Evolutionary conservation across 2,329 filamentous ascomycete species (phyloP).

Genomic region (Pyrenochaeta sp.): DNA sequence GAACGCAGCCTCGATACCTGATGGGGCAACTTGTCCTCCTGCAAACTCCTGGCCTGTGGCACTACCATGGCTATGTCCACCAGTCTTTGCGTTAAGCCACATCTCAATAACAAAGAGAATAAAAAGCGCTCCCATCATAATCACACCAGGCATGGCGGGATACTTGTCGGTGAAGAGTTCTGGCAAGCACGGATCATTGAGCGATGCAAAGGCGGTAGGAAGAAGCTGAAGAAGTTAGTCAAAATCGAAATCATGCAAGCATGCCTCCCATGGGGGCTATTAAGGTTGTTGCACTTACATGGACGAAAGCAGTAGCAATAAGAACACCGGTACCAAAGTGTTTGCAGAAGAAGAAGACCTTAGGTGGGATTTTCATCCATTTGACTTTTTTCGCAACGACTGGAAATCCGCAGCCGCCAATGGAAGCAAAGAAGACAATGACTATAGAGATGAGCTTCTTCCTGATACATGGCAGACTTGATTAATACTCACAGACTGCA

Average conservation of each 20-base stretch:
- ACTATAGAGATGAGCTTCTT: slow-evolving; percentile 33
- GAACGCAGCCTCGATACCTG: slow-evolving; percentile 40
- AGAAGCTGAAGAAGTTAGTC: slow-evolving; percentile 53
- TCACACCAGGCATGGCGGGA: slow-evolving; percentile 68
- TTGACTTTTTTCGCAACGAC: slow-evolving; percentile 59
- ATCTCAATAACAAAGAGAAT: slow-evolving; percentile 68
- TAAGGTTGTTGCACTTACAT: slow-evolving; percentile 52
- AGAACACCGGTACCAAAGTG: slow-evolving; percentile 77
- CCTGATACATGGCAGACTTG: not conserved
- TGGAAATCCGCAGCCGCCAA: slow-evolving; percentile 47
- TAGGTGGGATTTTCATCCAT: slow-evolving; percentile 65
- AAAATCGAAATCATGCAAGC: not conserved
- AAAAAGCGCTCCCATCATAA: slow-evolving; percentile 71
- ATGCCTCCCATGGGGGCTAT: not conserved
- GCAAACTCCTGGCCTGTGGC: slow-evolving; percentile 55
- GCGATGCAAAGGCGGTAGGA: slow-evolving; percentile 64
- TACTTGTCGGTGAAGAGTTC: slow-evolving; percentile 67
- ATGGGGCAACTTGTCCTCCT: slow-evolving; percentile 19
- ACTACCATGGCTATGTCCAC: slow-evolving; percentile 66
- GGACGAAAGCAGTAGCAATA: slow-evolving; percentile 86
- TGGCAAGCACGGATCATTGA: slow-evolving; percentile 61
- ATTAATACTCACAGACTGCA: slow-evolving; percentile 45
- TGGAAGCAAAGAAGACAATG: slow-evolving; percentile 48
- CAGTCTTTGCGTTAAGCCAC: slow-evolving; percentile 66
- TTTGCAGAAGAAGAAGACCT: slow-evolving; percentile 68